Conservation (phyloP, 805 yeast genomes). For the Wickerhamomyces strasburgensis region DNA sequence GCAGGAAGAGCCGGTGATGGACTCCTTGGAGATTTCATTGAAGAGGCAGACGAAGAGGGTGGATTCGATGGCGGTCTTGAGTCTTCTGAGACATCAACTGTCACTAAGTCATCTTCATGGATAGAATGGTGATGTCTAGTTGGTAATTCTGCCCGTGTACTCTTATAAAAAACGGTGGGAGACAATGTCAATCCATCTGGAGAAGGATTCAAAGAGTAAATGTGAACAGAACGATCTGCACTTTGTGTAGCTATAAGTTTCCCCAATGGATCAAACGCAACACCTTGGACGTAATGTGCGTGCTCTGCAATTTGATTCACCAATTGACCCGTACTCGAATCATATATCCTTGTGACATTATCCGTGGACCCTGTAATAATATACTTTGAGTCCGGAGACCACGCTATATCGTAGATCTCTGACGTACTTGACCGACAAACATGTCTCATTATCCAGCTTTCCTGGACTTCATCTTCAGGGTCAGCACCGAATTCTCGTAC, state of each 20-base stretch:
- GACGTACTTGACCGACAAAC: conserved; percentile 56
- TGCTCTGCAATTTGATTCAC: conserved; percentile 66
- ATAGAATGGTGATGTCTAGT: conserved; percentile 14
- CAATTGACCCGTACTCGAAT: conserved; percentile 50
- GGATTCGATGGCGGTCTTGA: not conserved
- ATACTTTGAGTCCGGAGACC: conserved; percentile 83
- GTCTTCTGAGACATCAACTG: not conserved
- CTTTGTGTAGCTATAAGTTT: conserved; percentile 80
- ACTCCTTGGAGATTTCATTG: not conserved
- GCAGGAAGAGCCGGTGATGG: conserved; percentile 35
- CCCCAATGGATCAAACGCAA: conserved; percentile 88
- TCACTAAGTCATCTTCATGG: not conserved
- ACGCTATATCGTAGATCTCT: conserved; percentile 85
- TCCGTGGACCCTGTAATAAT: conserved; percentile 93
- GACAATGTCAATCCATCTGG: conserved; percentile 21
- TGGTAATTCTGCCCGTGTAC: conserved; percentile 57
- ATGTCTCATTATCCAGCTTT: conserved; percentile 67
- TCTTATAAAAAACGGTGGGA: conserved; percentile 42
- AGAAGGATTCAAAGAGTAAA: conserved; percentile 45
- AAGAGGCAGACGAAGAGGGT: not conserved
- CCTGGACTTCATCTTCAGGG: conserved; percentile 50
- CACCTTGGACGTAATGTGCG: conserved; percentile 90
- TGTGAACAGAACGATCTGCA: conserved; percentile 77
- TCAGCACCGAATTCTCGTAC: conserved; percentile 54
- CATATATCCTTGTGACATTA: conserved; percentile 67